Base-by-base conservation (phyloP, 2,329 filamentous ascomycete genomes). In the Thermochaetoides dissita region DNA sequence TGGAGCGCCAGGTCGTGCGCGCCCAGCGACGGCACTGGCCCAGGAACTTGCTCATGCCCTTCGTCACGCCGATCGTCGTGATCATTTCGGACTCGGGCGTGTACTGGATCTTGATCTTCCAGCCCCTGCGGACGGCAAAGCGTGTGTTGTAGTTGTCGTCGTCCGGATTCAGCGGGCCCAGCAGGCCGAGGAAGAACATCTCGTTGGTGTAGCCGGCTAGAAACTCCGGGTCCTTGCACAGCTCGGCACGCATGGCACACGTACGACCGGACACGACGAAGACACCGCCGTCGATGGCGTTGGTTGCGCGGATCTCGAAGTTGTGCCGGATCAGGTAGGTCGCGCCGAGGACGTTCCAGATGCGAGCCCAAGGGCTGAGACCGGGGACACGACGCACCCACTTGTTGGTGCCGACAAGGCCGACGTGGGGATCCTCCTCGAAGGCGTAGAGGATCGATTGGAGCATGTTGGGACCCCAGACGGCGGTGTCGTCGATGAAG, bases 111-210 rank as follows among this genome's bases (percentile, higher is more conserved):
- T 64, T 63, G 44, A 79, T 67, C 7, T 64, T 59, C 64, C 66
- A 76, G n/a, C 63, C 65, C 6, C 65, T 54, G 8, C 59, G 59
- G 35, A 73, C 64, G 6, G 69, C 61, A 46, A 65, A 73, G 8
- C 76, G 62, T 0, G 75, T 79, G 32, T 73, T 59, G 50, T 68
- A 79, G 54, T 79, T 79, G 59, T 81, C 76, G 44, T 79, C 75
- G 46, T 79, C 76, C 0, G 64, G 61, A 12, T 68, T 66, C 2
- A 77, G 55, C 0, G 69, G 68, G 1, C 58, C 62, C 1, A 67
- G 58, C 0, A 54, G 37, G 0, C 60, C 59, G 24, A 68, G 65
- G 43, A 68, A 63, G 60, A 71, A 76, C 7, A 41, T 57, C 50
- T 80, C 75, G 38, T 68, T 61, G 2, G 58, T 54, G 53, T 71